These are phyloP conservation scores for Aspergillus incahuasiensis DNA, from an alignment of 495 filamentous ascomycete genomes.

Conservation along the genomic window DNA sequence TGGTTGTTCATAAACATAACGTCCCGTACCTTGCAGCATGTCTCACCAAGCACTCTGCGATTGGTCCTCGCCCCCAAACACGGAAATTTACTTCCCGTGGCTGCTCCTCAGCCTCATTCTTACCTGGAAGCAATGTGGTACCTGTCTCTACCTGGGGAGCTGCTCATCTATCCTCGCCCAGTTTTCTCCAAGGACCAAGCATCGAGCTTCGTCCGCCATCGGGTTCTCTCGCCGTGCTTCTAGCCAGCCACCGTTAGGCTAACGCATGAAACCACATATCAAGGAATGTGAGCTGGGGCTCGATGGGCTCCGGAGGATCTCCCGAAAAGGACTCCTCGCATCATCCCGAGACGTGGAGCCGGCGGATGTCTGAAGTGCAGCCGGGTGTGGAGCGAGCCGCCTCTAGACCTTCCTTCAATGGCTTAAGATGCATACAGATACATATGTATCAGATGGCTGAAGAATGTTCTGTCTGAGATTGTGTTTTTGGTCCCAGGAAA, in stretches of 20 bases:
- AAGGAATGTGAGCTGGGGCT: slow-evolving; percentile 14
- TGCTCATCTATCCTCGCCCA: background rate
- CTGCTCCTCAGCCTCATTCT: background rate
- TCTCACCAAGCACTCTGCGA: slow-evolving; percentile 12
- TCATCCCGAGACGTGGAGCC: background rate
- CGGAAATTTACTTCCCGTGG: background rate
- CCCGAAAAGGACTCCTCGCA: slow-evolving; percentile 12
- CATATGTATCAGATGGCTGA: slow-evolving; percentile 2
- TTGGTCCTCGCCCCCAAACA: background rate
- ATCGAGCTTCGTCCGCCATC: background rate
- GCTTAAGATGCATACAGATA: slow-evolving; percentile 3
- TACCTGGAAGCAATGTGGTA: background rate
- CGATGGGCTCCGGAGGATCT: background rate
- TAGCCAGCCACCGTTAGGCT: background rate
- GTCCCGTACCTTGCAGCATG: slow-evolving; percentile 22
- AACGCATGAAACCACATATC: slow-evolving; percentile 3
- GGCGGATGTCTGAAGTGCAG: slow-evolving; percentile 5
- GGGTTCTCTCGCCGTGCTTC: background rate
- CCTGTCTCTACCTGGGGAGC: background rate
- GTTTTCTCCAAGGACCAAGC: background rate
- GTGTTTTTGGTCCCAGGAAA: background rate
- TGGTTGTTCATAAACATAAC: slow-evolving; percentile 20
- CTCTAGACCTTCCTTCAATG: background rate
- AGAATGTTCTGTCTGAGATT: slow-evolving; percentile 6
- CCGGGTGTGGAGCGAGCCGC: background rate